Conservation (phyloP, 2,329 filamentous ascomycete genomes). For the Colletotrichum limetticola region DNA sequence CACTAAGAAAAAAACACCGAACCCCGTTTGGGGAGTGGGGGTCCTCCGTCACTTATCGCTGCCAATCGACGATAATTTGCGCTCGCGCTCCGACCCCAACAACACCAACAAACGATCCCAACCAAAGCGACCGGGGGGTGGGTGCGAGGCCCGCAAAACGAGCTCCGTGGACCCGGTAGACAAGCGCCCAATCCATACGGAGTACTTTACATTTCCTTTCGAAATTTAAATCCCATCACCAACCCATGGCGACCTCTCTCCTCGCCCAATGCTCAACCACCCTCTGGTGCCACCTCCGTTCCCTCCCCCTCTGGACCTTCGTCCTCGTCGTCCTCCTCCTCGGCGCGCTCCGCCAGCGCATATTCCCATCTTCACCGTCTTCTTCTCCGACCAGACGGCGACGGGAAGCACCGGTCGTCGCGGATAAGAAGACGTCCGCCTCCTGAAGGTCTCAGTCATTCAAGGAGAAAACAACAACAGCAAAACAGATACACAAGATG, state of each 20-base stretch:
- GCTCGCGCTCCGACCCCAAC: background rate
- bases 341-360: constrained; percentile 45
- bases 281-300: constrained; percentile 52
- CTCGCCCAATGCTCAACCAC: constrained; percentile 56
- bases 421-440: constrained; percentile 20
- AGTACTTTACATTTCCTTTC: background rate
- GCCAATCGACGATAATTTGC: background rate
- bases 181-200: background rate
- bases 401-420: constrained; percentile 11
- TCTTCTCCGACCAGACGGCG: constrained; percentile 14
- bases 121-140: background rate
- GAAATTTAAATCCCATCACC: background rate
- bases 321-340: constrained; percentile 50
- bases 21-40: constrained; percentile 2
- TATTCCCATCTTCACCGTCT: constrained; percentile 31
- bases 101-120: background rate
- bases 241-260: constrained; percentile 36
- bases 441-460: background rate
- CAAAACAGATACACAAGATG: background rate
- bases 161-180: background rate
- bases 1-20: background rate
- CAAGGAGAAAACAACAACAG: background rate
- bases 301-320: constrained; percentile 54
- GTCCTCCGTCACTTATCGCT: background rate
- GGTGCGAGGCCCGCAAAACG: background rate